These are phyloP conservation scores for Fimicolochytrium jonesii DNA, from an alignment of 192 early-diverging fungal genomes.

Conservation along the genomic window DNA sequence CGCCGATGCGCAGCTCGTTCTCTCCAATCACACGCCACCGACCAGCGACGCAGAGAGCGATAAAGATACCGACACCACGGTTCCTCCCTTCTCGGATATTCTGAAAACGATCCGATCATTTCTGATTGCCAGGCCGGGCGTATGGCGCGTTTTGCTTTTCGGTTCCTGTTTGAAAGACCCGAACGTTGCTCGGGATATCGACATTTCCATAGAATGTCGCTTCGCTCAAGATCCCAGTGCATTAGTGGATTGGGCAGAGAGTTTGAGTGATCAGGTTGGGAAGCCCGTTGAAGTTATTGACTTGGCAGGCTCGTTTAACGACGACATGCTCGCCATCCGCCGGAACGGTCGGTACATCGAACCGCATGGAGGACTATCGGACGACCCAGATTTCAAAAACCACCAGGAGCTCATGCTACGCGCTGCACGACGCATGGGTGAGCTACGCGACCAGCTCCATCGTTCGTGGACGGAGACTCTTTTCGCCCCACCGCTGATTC, in stretches of 20 bases:
- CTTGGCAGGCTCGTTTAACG: background rate
- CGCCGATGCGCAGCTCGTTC: background rate
- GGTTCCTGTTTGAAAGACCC: background rate
- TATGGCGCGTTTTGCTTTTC: background rate
- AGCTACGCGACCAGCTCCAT: background rate
- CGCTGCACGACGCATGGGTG: background rate
- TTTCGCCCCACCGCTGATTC: background rate
- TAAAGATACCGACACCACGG: background rate
- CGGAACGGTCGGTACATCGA: constrained; percentile 1
- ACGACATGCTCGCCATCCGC: constrained; percentile 3
- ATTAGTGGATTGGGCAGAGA: background rate
- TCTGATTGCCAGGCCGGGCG: background rate
- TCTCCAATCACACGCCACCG: background rate
- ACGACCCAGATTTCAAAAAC: background rate
- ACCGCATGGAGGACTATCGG: background rate
- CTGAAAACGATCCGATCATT: background rate
- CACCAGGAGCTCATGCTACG: background rate
- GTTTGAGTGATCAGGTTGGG: background rate
- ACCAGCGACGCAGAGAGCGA: background rate
- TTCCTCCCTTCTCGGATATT: background rate
- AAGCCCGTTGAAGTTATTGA: background rate
- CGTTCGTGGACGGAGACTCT: background rate
- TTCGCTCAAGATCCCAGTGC: background rate
- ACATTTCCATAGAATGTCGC: background rate
- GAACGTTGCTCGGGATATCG: background rate